Percentiles rank a stretch among this genome's conserved stretches.
Evolutionary conservation across 106 monocot genomes (phyloP).

Genomic region (Cymbidium sinense): DNA sequence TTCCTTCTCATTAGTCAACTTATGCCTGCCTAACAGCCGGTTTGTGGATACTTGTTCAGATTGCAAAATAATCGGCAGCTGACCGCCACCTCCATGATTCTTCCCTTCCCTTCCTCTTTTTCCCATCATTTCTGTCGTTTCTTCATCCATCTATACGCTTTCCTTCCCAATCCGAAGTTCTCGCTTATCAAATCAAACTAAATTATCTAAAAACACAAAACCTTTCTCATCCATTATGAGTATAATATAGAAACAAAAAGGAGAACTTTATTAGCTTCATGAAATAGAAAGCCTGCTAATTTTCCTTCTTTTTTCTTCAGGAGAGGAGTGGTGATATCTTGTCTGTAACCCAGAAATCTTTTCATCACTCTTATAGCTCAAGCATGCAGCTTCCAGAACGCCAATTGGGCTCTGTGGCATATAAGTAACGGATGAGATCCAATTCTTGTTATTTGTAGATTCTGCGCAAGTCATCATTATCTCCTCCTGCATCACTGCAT

Average conservation of each 20-base stretch:
- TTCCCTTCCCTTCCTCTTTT: not conserved
- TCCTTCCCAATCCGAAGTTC: no score
- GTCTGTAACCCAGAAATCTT: constrained; percentile 24
- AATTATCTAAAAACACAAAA: not conserved
- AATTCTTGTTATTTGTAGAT: constrained; percentile 13
- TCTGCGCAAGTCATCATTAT: constrained; percentile 15
- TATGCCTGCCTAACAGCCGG: constrained; percentile 14
- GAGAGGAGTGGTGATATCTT: constrained; percentile 22
- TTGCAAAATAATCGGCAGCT: not conserved
- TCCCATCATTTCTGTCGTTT: constrained; percentile 3
- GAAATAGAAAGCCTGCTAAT: constrained; percentile 25
- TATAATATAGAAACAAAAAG: not conserved
- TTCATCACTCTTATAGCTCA: constrained; percentile 67
- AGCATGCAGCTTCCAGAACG: constrained; percentile 64
- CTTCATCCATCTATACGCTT: constrained; percentile 9
- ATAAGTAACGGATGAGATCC: constrained; percentile 25
- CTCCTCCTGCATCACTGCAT: constrained; percentile 46
- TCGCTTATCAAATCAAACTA: not conserved
- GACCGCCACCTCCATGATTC: not conserved
- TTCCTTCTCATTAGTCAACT: constrained; percentile 12
- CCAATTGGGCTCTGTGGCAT: constrained; percentile 77
- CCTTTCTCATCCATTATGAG: not conserved
- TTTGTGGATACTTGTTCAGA: not conserved
- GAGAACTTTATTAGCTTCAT: constrained; percentile 9
- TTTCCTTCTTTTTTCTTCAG: constrained; percentile 63